Conservation (phyloP, 257 asterid species). For the Rhazya stricta region DNA sequence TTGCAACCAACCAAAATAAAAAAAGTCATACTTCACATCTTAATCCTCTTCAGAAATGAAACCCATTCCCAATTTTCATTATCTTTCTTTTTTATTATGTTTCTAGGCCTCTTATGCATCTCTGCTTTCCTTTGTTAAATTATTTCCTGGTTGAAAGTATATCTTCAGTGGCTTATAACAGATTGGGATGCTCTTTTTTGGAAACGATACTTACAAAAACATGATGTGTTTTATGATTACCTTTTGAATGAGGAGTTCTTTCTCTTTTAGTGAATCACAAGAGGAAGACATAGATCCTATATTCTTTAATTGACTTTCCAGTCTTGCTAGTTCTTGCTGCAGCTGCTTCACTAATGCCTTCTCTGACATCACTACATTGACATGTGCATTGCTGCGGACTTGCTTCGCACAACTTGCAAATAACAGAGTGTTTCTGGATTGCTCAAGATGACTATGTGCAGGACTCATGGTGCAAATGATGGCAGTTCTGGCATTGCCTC, state of each 20-base stretch:
- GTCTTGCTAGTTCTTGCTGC: conserved; percentile 67
- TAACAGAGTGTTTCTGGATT: conserved; percentile 83
- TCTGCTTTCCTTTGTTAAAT: not conserved
- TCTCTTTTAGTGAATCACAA: conserved; percentile 44
- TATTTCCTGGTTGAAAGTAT: not conserved
- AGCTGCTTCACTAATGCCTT: conserved; percentile 84
- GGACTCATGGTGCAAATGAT: conserved; percentile 97
- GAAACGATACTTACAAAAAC: not conserved
- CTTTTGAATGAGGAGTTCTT: conserved; percentile 70
- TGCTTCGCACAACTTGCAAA: conserved; percentile 97
- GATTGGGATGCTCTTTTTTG: not conserved
- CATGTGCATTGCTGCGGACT: conserved; percentile 73
- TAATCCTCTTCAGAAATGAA: not conserved
- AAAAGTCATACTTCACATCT: not conserved
- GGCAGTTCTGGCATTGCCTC: conserved; percentile 92
- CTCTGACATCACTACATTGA: conserved; percentile 84
- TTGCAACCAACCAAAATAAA: not conserved
- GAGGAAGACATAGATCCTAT: conserved; percentile 41
- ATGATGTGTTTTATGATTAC: conserved; percentile 24
- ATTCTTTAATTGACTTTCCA: conserved; percentile 62
- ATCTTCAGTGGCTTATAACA: not conserved
- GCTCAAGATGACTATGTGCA: conserved; percentile 80
- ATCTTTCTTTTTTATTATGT: not conserved
- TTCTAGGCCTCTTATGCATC: not conserved
- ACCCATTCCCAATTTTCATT: not conserved